Evolutionary conservation across 2,329 filamentous ascomycete genomes (phyloP), one percentile per base, ranked within the genome.

Genomic region (Arthrobotrys megalospora): DNA sequence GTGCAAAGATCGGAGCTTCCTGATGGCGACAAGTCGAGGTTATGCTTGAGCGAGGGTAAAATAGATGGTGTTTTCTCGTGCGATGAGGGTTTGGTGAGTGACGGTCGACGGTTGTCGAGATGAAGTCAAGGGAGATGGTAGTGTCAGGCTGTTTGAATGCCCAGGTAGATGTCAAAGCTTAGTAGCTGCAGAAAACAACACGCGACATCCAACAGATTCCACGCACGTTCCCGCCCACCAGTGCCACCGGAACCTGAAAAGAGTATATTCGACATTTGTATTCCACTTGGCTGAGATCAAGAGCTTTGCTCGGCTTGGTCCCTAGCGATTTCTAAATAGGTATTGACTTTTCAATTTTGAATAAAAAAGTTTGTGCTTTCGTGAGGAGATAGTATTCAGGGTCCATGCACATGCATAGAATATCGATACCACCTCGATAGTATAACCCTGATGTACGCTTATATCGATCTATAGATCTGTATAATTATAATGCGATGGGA

Each of bases 191-290:
- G 19, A 63, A 70, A 76, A 76, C 73, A 77, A 77, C 73, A 77
- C 73, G 73, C 73, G 73, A 77, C 73, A 60, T 77, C 58, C 73
- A 77, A 77, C 73, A 62, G 53, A 32, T n/a, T 12, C 48, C 21
- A 16, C 14, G 41, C 41, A 10, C 11, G 2, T 6, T 45, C 41
- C 41, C 12, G 11, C 41, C 12, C 41, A 8, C 36, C 2, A 28
- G 24, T 28, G 24, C 28, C 53, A 60, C 24, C 5, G 5, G 24
- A 28, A 2, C 24, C 5, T 5, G 5, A 2, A 28, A 2, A 28
- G 5, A 28, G 24, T 28, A 28, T 28, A 28, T 2, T 28, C 24
- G 24, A 5, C 24, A 28, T 28, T 28, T 28, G 24, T 28, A 28
- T 28, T 28, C 24, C 24, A 28, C 24, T 28, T 28, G 5, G 24